Base-by-base conservation (phyloP, 139 green algal genomes). In the Micractinium conductrix region DNA sequence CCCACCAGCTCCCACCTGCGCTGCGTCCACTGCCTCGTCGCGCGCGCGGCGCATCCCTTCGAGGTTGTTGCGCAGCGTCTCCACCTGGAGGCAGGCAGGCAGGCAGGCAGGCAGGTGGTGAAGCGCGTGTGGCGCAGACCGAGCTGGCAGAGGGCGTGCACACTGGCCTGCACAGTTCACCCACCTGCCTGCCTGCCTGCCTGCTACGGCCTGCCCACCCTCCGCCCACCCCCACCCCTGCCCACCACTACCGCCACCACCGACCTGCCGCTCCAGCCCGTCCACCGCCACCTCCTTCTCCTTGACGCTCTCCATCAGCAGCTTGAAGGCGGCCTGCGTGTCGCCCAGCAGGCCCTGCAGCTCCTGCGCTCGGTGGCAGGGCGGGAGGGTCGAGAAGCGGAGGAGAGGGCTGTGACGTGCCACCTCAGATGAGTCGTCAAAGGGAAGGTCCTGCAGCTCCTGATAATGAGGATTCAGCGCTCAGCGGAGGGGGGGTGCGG, bases 281-380 rank as follows among this genome's bases (percentile, higher is more conserved):
- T 79, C 81, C 42, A 43, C 24, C 17, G 30, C 55, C 22, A n/a
- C 70, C 40, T 86, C 71, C 53, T 73, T 73, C 55, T 86, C 81
- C 71, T 65, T 50, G 5, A 67, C 71, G 21, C 55, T 67, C 35
- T 63, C 55, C 81, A 86, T 75, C 71, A 86, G 58, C 70, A 74
- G 42, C 71, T 81, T 73, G 70, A 63, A 70, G 37, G 71, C 81
- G 6, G n/a, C 55, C 55, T 85, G 71, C 4, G 81, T 50, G 70
- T 81, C 81, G 9, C 30, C 38, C 70, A 86, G 70, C 70, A 55
- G 55, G 33, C 70, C 55, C 14, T 60, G 60, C 58, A 58, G 42
- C 78, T 73, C 78, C 78, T 74, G 58, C n/a, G n/a, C n/a, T n/a
- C n/a, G n/a, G n/a, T n/a, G 30, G 19, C 22, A 62, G 37, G 65